Percentiles rank a stretch among this genome's conserved stretches.
phyloP scores from a whole-genome alignment of 352 stramenopile species.

The Blastocystis sp. region DNA sequence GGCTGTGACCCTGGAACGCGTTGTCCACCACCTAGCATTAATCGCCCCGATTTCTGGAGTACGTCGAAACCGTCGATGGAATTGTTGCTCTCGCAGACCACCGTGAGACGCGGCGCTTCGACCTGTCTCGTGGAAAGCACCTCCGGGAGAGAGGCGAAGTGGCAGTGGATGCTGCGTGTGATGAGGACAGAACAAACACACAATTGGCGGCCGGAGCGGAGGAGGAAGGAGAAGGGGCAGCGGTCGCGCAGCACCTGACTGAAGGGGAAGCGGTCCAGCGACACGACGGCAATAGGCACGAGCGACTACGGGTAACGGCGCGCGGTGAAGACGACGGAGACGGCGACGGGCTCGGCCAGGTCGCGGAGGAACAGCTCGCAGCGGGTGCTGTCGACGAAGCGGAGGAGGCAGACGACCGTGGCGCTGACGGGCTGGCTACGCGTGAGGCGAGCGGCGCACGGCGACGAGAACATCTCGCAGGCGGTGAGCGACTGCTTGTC shows the following conservation, averaged over 20 bases:
- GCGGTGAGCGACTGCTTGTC: background rate
- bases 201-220: background rate
- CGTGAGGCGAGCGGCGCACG: background rate
- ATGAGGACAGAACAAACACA: background rate
- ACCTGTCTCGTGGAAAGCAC: background rate
- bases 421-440: background rate
- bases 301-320: background rate
- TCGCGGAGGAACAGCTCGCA: background rate
- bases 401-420: background rate
- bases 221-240: slow-evolving; percentile 24
- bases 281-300: background rate
- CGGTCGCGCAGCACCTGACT: background rate
- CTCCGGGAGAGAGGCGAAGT: background rate
- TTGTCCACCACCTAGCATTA: background rate
- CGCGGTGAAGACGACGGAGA: background rate
- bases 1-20: background rate
- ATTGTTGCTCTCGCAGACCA: background rate
- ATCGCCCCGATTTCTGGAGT: background rate
- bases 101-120: background rate
- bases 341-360: background rate
- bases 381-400: background rate
- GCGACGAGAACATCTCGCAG: background rate
- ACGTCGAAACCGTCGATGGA: background rate
- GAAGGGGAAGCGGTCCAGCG: background rate
- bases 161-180: background rate